Evolutionary conservation across 2,329 filamentous ascomycete species (phyloP), one percentile per base, ranked within the genome.

Genomic region (Colletotrichum sojae): DNA sequence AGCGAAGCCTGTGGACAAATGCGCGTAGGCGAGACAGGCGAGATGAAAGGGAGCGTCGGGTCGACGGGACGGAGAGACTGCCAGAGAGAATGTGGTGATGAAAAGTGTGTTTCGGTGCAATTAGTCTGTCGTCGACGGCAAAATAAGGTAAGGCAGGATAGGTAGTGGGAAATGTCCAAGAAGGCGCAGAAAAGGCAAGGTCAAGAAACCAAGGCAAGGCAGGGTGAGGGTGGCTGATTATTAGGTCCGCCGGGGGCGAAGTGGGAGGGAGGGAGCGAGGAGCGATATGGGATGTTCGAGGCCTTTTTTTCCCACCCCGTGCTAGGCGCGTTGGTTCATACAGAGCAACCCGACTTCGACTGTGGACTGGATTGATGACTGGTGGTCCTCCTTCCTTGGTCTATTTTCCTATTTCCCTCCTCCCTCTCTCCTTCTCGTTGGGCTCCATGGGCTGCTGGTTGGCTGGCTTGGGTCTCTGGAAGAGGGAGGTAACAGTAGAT

Each of bases 41-140:
- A 69, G 62, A 66, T 69, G 66, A 69, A 20, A 48, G 61, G 66
- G 62, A 66, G 55, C 18, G 51, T 59, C 48, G 22, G 51, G 62
- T 51, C 45, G 55, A 56, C 9, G 36, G 49, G 49, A 61, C 45
- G 36, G 63, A 56, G 55, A 60, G 56, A 43, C 49, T 57, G 62
- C 22, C 3, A 6, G 55, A 61, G 40, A 61, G 62, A 66, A 69
- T 59, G 62, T 66, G 55, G 62, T 66, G 51, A 66, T 69, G 62
- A 66, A 31, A 61, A 52, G 45, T 61, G 66, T 52, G 51, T 59
- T 52, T 69, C 62, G 62, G 62, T 61, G 55, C 56, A 62, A 69
- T 69, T 69, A 66, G 62, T 56, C 31, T 36, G 62, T 53, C 46
- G 40, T 52, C n/a, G 55, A 61, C 49, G 55, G 66, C 45, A 36